phyloP scores from a whole-genome alignment of 768 basidiomycete species.

The Trametes villosa region DNA sequence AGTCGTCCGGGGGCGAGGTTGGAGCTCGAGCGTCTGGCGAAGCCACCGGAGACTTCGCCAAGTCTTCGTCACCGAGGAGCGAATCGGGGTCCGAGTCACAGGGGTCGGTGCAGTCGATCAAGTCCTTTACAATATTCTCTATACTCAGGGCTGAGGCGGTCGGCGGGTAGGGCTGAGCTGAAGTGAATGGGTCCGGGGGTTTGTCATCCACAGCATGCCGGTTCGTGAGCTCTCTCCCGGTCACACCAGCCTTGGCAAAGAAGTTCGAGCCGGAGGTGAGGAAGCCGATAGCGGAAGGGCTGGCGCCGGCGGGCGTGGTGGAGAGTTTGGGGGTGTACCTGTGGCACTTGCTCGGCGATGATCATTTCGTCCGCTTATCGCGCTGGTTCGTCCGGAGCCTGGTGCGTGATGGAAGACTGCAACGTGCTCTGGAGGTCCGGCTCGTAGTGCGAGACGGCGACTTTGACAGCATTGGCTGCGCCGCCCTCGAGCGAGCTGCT shows the following conservation, averaged over 20 bases:
- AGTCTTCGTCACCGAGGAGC: neutral
- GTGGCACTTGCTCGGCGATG: constrained; percentile 2
- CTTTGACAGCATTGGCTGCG: neutral
- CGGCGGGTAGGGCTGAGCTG: neutral
- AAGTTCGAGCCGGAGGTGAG: constrained; percentile 4
- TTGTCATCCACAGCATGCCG: neutral
- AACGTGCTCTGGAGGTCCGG: constrained; percentile 5
- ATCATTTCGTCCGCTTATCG: neutral
- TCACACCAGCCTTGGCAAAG: neutral
- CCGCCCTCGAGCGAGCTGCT: constrained; percentile 8
- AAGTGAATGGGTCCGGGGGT: neutral
- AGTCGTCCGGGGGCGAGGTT: neutral
- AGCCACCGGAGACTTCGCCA: neutral
- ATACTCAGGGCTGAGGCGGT: neutral
- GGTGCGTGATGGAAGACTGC: neutral
- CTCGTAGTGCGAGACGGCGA: constrained; percentile 2
- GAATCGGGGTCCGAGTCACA: no score
- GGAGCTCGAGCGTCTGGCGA: neutral
- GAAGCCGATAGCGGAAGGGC: neutral
- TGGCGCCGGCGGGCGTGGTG: neutral
- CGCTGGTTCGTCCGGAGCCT: neutral
- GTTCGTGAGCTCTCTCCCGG: neutral
- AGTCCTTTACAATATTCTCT: no score
- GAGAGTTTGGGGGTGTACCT: constrained; percentile 1
- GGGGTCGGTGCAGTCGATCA: no score